Evolutionary conservation across 768 basidiomycete species (phyloP).

Genomic region (Tricholoma sp.): DNA sequence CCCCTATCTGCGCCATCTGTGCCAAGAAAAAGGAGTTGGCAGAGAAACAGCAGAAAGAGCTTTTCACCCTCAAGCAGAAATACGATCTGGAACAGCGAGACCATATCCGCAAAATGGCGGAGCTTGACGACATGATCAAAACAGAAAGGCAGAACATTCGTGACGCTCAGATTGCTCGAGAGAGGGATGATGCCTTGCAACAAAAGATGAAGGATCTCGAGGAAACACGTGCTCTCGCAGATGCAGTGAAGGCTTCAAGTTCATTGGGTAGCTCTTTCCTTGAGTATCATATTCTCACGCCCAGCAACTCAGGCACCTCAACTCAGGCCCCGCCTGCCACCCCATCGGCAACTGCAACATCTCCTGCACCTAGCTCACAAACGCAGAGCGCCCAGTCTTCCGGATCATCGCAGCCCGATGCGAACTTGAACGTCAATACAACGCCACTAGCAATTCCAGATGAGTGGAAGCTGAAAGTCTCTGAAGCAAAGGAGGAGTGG

Average conservation of each 20-base stretch:
- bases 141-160: neutral
- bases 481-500: slow-evolving; percentile 47
- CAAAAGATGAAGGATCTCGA: neutral
- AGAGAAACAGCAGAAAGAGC: slow-evolving; percentile 15
- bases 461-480: slow-evolving; percentile 12
- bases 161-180: neutral
- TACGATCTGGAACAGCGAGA: neutral
- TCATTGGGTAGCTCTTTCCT: neutral
- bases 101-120: neutral
- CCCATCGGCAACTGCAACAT: neutral
- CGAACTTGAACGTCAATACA: neutral
- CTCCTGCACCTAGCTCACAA: neutral
- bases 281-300: neutral
- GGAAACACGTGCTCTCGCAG: neutral
- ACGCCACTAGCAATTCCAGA: neutral
- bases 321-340: neutral
- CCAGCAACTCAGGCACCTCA: neutral
- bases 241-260: neutral
- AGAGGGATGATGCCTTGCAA: neutral
- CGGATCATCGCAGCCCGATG: neutral
- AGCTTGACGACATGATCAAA: neutral
- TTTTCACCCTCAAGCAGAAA: neutral
- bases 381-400: neutral
- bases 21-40: slow-evolving; percentile 36
- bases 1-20: slow-evolving; percentile 39